Base-by-base conservation (phyloP, 2,329 filamentous ascomycete species). In the Pestalotiopsis sp. region DNA sequence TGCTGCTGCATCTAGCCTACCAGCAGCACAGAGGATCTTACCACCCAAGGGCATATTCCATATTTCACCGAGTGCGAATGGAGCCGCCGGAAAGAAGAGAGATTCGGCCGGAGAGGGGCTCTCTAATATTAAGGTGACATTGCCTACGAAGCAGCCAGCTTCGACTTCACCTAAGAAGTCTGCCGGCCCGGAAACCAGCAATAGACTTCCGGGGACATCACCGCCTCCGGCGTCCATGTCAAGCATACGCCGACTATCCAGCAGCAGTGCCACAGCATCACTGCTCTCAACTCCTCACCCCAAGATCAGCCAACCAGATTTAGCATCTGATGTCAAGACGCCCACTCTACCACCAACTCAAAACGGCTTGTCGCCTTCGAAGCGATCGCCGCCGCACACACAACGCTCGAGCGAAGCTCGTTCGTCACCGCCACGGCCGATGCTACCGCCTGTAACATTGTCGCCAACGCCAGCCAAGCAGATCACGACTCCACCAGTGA, bases 401-500 rank as follows among this genome's bases (percentile, higher is more conserved):
- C 75, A 77, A 31, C 72, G 75, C 67, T 70, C 73, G 66, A 77
- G 73, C 60, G 73, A 76, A 60, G 66, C 74, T 66, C 70, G 68
- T 59, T 78, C 73, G 52, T 78, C 74, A 64, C 76, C 69, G 69
- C 72, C 79, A 20, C 77, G 81, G 14, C 81, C 86, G 0, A 83
- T 90, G 27, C 79, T 91, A 2, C 90, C 89, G 4, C 89, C 89
- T 0, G 78, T 85, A 2, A 82, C 86, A 1, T 76, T 92, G 62
- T 86, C 88, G 11, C 90, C 90, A 0, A 88, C 85, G 57, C 85
- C 86, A 2, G 84, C 83, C 14, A 82, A 86, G 68, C 85, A 87
- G 71, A 88, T 89, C 68, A 76, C 90, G 64, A 88, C 87, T 17
- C 89, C 90, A 27, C 90, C 89, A 2, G 82, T 88, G 72, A 90